These are phyloP conservation scores for Coniochaeta hoffmannii DNA, from an alignment of 2,329 filamentous ascomycete species.

Conservation along the genomic window DNA sequence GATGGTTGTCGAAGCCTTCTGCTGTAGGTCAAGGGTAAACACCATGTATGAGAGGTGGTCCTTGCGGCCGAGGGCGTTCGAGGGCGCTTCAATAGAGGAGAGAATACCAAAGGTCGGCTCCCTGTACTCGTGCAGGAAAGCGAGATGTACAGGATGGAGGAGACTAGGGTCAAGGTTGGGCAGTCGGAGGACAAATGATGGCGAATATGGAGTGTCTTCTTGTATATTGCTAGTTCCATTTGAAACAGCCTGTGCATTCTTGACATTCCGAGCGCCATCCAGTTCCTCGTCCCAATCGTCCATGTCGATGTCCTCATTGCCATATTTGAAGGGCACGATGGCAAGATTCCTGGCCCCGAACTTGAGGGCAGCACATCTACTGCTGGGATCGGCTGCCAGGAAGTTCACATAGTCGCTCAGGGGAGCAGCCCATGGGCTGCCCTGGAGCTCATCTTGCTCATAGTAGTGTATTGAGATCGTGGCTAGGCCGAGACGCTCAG, in stretches of 20 bases:
- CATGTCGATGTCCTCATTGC: conserved; percentile 82
- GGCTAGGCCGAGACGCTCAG: conserved; percentile 66
- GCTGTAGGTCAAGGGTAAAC: conserved; percentile 89
- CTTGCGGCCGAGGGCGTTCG: conserved; percentile 72
- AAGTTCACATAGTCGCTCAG: conserved; percentile 72
- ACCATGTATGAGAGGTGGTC: conserved; percentile 88
- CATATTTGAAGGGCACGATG: conserved; percentile 85
- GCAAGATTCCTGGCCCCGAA: conserved; percentile 86
- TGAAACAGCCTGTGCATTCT: conserved; percentile 33
- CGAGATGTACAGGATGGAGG: conserved; percentile 82
- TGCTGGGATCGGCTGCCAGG: conserved; percentile 81
- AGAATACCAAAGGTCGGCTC: conserved; percentile 96
- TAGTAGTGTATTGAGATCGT: conserved; percentile 98
- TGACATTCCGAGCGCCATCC: conserved; percentile 57
- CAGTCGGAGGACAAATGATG: conserved; percentile 89
- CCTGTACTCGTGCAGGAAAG: conserved; percentile 93
- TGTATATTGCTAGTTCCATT: conserved; percentile 36
- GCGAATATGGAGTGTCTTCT: conserved; percentile 68
- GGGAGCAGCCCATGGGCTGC: conserved; percentile 73
- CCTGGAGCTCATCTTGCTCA: conserved; percentile 83
- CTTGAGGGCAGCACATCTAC: conserved; percentile 87
- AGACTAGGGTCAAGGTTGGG: conserved; percentile 82
- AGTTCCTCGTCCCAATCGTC: conserved; percentile 83
- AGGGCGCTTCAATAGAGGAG: conserved; percentile 66
- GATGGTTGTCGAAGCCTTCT: conserved; percentile 87